Evolutionary conservation across 1,139 yeast genomes (phyloP).

Genomic region (Zygosaccharomyces pseudobailii): DNA sequence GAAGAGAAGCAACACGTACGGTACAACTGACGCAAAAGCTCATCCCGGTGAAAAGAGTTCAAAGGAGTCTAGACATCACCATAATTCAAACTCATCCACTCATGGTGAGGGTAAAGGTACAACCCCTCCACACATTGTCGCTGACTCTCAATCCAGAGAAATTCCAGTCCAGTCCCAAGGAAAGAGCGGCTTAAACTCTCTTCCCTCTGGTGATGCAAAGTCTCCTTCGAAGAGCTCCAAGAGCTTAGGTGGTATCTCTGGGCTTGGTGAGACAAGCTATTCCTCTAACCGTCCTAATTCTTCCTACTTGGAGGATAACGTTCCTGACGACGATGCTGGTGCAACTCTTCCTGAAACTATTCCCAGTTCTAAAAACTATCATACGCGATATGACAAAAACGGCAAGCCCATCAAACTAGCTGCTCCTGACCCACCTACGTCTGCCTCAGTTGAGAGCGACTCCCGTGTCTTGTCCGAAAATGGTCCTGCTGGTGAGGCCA

Average conservation of each 20-base stretch:
- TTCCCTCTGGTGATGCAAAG: background rate
- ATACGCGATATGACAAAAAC: conserved; percentile 22
- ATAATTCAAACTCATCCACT: background rate
- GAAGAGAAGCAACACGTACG: background rate
- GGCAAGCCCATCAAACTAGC: conserved; percentile 13
- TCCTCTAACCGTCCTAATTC: background rate
- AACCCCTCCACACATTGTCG: background rate
- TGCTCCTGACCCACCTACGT: conserved; percentile 4
- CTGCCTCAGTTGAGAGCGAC: background rate
- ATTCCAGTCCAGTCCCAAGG: conserved; percentile 1
- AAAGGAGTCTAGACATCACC: background rate
- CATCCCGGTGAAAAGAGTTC: background rate
- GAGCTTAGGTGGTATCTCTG: background rate
- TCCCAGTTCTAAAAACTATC: conserved; percentile 34
- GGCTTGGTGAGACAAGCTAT: background rate
- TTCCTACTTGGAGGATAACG: background rate
- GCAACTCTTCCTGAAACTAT: conserved; percentile 35
- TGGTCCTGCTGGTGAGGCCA: background rate
- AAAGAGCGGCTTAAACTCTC: background rate
- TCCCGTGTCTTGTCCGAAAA: background rate
- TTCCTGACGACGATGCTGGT: conserved; percentile 25
- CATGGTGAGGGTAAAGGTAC: background rate
- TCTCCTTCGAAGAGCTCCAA: background rate
- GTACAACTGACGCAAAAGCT: background rate
- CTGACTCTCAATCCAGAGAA: conserved; percentile 1